These are phyloP conservation scores for Dendrothele bispora DNA, from an alignment of 768 basidiomycete species.

Conservation along the genomic window DNA sequence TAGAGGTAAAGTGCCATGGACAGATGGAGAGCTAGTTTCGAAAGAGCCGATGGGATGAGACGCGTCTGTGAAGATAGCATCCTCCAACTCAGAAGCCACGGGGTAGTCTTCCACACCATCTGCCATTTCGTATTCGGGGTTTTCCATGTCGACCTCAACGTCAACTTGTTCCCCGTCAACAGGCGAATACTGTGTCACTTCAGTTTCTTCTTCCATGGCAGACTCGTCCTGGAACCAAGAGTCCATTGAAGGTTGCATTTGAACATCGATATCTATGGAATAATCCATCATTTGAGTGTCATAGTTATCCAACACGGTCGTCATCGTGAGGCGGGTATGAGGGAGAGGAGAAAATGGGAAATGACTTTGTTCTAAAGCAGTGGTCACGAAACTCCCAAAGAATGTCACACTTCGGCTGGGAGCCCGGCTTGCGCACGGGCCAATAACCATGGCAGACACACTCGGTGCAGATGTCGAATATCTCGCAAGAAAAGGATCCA, in stretches of 20 bases:
- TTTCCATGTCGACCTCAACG: slow-evolving; percentile 70
- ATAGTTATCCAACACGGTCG: slow-evolving; percentile 50
- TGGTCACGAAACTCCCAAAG: not conserved
- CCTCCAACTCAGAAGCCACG: slow-evolving; percentile 34
- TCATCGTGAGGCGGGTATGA: slow-evolving; percentile 30
- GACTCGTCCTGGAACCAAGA: slow-evolving; percentile 54
- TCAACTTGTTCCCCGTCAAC: slow-evolving; percentile 34
- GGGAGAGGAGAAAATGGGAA: slow-evolving; percentile 10
- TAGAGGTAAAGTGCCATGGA: not conserved
- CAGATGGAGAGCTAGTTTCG: no score
- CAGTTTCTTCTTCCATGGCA: slow-evolving; percentile 66
- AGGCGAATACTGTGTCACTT: slow-evolving; percentile 37
- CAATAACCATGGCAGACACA: slow-evolving; percentile 14
- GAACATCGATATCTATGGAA: slow-evolving; percentile 53
- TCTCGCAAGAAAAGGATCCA: slow-evolving; percentile 51
- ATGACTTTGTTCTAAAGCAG: not conserved
- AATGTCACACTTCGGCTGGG: not conserved
- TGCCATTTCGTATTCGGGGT: slow-evolving; percentile 58
- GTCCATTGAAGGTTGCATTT: slow-evolving; percentile 56
- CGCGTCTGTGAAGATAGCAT: slow-evolving; percentile 50
- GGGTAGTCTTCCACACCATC: slow-evolving; percentile 36
- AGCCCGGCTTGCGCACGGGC: not conserved
- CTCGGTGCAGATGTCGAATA: slow-evolving; percentile 61
- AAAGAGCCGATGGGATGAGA: slow-evolving; percentile 20
- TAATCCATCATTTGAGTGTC: slow-evolving; percentile 70